phyloP scores from a whole-genome alignment of 495 filamentous ascomycete genomes.

The Bacidia gigantensis region DNA sequence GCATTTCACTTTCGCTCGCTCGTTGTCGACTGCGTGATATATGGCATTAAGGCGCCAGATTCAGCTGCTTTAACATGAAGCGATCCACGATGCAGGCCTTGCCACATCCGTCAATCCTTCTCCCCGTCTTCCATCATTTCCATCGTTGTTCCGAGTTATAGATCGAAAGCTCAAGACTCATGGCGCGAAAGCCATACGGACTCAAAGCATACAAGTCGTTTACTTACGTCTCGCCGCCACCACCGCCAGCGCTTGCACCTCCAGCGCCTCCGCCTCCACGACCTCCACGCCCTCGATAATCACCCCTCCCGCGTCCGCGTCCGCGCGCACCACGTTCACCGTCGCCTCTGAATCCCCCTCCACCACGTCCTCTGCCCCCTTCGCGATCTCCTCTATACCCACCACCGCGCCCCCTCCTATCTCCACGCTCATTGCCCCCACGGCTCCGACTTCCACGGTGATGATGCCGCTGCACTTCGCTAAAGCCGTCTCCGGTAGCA shows the following conservation, averaged over 20 bases:
- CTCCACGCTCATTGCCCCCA: conserved; percentile 32
- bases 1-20: neutral
- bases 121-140: neutral
- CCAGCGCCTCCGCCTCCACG: conserved; percentile 38
- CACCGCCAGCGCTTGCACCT: conserved; percentile 13
- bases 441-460: conserved; percentile 34
- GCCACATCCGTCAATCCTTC: neutral
- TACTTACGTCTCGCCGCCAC: conserved; percentile 4
- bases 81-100: neutral
- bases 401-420: conserved; percentile 6
- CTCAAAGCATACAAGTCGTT: neutral
- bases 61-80: neutral
- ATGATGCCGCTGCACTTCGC: conserved; percentile 45
- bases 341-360: conserved; percentile 31
- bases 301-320: conserved; percentile 68
- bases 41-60: no score
- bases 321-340: conserved; percentile 34
- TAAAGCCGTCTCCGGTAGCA: conserved; percentile 48
- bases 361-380: conserved; percentile 40
- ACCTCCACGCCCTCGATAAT: conserved; percentile 22
- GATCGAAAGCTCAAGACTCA: neutral
- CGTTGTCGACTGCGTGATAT: no score
- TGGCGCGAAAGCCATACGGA: neutral
- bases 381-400: conserved; percentile 40
- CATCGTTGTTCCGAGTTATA: neutral